Conservation (phyloP, 2,329 filamentous ascomycete species). For the Pleurostoma richardsiae region DNA sequence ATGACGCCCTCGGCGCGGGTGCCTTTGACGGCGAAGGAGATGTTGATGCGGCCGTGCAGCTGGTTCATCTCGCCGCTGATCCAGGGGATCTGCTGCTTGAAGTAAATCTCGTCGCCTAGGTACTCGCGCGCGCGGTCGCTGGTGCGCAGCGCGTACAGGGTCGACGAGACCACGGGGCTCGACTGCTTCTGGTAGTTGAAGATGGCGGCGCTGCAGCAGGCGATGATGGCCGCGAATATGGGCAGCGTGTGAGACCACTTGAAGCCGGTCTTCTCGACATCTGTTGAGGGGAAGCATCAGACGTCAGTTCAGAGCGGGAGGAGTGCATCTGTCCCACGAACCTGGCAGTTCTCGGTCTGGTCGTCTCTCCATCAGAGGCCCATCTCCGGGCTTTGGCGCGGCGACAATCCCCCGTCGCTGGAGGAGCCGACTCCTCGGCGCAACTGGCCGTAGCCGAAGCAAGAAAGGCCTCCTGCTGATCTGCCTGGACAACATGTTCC, state of each 20-base stretch:
- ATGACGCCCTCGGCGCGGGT: conserved; percentile 67
- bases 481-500: not conserved
- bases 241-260: conserved; percentile 72
- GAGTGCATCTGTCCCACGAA: conserved; percentile 21
- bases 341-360: conserved; percentile 63
- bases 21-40: conserved; percentile 82
- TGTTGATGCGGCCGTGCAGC: conserved; percentile 84
- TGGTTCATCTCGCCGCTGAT: conserved; percentile 88
- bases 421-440: conserved; percentile 8
- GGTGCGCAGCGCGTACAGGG: conserved; percentile 86
- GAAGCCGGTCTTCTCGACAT: conserved; percentile 39
- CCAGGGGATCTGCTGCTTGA: conserved; percentile 74
- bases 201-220: conserved; percentile 72
- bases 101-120: conserved; percentile 85
- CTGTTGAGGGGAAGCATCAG: conserved; percentile 13
- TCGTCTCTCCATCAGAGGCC: conserved; percentile 60
- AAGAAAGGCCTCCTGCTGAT: not conserved
- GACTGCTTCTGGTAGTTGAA: conserved; percentile 99
- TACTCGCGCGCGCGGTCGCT: conserved; percentile 67
- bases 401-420: conserved; percentile 44
- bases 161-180: conserved; percentile 79
- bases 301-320: too few species aligned
- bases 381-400: conserved; percentile 54
- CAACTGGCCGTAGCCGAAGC: not conserved
- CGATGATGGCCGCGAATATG: conserved; percentile 70